A percentile compares a stretch with the other conserved stretches of the same genome.
phyloP scores from a whole-genome alignment of 169 alveolate genomes.

The Plasmodium inui region DNA sequence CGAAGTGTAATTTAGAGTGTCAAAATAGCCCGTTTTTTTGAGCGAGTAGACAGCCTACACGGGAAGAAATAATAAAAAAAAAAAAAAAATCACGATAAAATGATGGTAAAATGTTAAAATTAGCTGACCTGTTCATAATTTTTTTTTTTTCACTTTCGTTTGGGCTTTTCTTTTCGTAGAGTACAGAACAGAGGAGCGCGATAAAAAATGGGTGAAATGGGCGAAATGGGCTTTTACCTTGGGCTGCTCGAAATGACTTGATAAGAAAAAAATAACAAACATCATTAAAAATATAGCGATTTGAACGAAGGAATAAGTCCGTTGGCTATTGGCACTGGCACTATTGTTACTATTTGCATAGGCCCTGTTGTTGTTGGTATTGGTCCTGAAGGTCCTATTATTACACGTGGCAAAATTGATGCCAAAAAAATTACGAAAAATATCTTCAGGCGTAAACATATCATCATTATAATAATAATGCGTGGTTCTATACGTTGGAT shows the following conservation, averaged over 20 bases:
- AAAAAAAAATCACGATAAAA: background rate
- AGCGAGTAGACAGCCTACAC: constrained; percentile 63
- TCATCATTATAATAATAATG: constrained; percentile 81
- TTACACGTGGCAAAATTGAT: constrained; percentile 73
- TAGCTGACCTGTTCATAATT: background rate
- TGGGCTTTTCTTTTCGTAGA: background rate
- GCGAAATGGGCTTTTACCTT: constrained; percentile 15
- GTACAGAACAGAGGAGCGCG: background rate
- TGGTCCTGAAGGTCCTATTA: constrained; percentile 40
- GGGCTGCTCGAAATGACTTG: constrained; percentile 75
- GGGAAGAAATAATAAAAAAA: constrained; percentile 2
- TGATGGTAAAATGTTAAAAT: background rate
- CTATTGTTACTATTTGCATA: constrained; percentile 27
- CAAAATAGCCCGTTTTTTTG: constrained; percentile 64
- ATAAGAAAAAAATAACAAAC: constrained; percentile 67
- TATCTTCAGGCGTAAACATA: constrained; percentile 86
- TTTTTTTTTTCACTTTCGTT: background rate
- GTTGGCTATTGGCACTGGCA: constrained; percentile 30
- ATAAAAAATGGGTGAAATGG: background rate
- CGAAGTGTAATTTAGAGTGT: constrained; percentile 65
- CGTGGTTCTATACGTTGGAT: constrained; percentile 76
- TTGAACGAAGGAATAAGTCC: constrained; percentile 40
- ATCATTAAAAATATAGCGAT: constrained; percentile 50
- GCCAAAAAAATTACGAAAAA: constrained; percentile 88
- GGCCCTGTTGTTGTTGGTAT: constrained; percentile 28